Evolutionary conservation across 108 stramenopile species (phyloP), one percentile per base, ranked within the genome.

Genomic region (Nannochloropsis oceanica): DNA sequence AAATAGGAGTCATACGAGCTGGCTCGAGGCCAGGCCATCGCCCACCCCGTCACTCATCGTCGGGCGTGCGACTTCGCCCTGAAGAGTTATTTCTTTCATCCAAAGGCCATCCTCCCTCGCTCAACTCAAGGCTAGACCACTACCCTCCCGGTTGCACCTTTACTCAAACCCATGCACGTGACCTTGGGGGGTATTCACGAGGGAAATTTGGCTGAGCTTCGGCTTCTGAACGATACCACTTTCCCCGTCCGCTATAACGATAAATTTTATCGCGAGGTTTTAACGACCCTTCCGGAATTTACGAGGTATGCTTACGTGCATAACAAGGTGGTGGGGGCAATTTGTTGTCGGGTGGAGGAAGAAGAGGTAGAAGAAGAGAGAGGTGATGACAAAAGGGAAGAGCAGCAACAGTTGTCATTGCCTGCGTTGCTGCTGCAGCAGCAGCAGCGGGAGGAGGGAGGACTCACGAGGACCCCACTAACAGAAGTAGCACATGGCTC

Each of bases 181-280:
- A 81, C 46, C 18, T 88, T 82, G 20, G 84, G 84, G 25, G 27
- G 81, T 12, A 88, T 89, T 43, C 44, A 85, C 13, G 44, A 43
- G 84, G 80, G 26, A 80, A 88, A 89, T 81, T 24, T 88, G 43
- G 26, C 87, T 10, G 86, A 85, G 43, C 85, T 90, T 2, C 27
- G 87, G 14, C 84, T 27, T 24, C 43, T 90, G 34, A 90, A 90
- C 50, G 50, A 84, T 44, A 88, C 94, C 14, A 94, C 94, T 42
- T 95, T 98, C 89, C 97, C 96, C 13, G 93, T 98, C 2, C 86
- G 93, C 25, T 98, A 98, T 90, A 91, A 92, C 84, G 93, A 96
- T 26, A 90, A 90, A 18, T 98, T 96, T 86, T 98, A 98, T 92
- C 85, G 90, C 27, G 94, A 96, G 27, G 87, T 98, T 25, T 84